These are phyloP conservation scores for Coemansia sp. DNA, from an alignment of 192 early-diverging fungal species.

Conservation along the genomic window DNA sequence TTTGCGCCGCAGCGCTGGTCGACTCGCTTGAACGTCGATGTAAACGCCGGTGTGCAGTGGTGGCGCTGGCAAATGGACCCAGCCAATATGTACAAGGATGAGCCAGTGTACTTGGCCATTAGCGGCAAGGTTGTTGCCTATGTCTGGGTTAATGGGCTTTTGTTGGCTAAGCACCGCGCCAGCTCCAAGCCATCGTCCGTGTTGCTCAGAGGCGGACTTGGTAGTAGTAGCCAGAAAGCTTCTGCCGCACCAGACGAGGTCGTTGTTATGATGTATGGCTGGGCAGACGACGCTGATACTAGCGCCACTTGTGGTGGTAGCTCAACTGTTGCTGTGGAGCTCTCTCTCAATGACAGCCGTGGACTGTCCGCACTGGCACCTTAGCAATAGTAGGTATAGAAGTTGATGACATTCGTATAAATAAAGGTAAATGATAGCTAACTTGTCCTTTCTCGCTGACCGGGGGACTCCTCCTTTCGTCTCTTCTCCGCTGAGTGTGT, in stretches of 20 bases:
- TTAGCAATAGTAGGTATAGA: neutral
- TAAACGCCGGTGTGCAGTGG: conserved; percentile 53
- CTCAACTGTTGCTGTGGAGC: conserved; percentile 26
- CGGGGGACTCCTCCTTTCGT: neutral
- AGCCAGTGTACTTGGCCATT: conserved; percentile 68
- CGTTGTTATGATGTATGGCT: conserved; percentile 48
- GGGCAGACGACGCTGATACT: conserved; percentile 38
- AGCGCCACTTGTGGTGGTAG: conserved; percentile 3
- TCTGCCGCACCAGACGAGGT: conserved; percentile 12
- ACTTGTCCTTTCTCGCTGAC: conserved; percentile 1
- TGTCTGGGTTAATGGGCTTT: conserved; percentile 67
- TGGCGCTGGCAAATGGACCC: conserved; percentile 26
- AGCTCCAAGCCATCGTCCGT: conserved; percentile 32
- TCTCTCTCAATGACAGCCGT: conserved; percentile 16
- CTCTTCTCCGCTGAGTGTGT: neutral
- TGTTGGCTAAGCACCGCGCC: conserved; percentile 74
- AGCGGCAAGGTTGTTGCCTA: conserved; percentile 70
- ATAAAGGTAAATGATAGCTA: neutral
- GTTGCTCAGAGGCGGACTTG: conserved; percentile 28
- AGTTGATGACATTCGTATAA: neutral
- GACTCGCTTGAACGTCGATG: conserved; percentile 26
- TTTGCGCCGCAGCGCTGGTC: conserved; percentile 41
- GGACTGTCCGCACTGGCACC: neutral
- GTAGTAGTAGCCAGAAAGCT: neutral
- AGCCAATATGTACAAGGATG: conserved; percentile 10